Evolutionary conservation across 2,329 filamentous ascomycete genomes (phyloP).

Genomic region (Calycina herbarum): DNA sequence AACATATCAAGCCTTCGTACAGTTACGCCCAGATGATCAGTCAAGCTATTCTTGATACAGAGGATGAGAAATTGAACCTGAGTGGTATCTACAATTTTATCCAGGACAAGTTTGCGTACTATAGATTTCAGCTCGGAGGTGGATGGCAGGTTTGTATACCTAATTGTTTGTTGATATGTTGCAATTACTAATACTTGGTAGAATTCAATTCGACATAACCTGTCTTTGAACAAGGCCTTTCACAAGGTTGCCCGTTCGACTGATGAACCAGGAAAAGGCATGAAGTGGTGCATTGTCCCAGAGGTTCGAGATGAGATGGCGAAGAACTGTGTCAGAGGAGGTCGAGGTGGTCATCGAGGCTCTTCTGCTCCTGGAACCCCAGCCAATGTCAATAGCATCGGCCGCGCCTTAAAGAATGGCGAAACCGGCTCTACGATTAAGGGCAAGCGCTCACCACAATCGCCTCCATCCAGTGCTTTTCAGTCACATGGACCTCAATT

Average conservation of each 20-base stretch:
- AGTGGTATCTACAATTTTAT: conserved; percentile 95
- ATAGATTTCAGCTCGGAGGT: conserved; percentile 69
- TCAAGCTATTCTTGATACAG: conserved; percentile 85
- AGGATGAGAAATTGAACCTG: conserved; percentile 85
- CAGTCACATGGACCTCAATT: conserved; percentile 47
- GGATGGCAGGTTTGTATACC: conserved; percentile 82
- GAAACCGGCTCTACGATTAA: conserved; percentile 53
- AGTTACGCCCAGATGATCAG: conserved; percentile 98
- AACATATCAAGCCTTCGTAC: conserved; percentile 91
- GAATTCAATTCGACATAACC: conserved; percentile 96
- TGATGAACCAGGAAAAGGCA: conserved; percentile 95
- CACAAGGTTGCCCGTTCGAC: conserved; percentile 89
- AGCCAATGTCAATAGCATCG: conserved; percentile 57
- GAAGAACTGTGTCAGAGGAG: conserved; percentile 52
- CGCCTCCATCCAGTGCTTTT: conserved; percentile 55
- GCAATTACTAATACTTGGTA: conserved; percentile 41
- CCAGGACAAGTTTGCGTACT: conserved; percentile 88
- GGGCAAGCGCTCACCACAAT: conserved; percentile 57
- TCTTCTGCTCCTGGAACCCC: conserved; percentile 72
- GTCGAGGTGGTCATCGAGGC: conserved; percentile 63
- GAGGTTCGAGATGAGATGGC: conserved; percentile 86
- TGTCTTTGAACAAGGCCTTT: conserved; percentile 93
- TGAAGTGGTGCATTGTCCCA: conserved; percentile 95
- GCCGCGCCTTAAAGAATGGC: conserved; percentile 58
- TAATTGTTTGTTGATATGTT: conserved; percentile 7